Conservation (phyloP, 768 basidiomycete genomes). For the Hydnum rufescens region DNA sequence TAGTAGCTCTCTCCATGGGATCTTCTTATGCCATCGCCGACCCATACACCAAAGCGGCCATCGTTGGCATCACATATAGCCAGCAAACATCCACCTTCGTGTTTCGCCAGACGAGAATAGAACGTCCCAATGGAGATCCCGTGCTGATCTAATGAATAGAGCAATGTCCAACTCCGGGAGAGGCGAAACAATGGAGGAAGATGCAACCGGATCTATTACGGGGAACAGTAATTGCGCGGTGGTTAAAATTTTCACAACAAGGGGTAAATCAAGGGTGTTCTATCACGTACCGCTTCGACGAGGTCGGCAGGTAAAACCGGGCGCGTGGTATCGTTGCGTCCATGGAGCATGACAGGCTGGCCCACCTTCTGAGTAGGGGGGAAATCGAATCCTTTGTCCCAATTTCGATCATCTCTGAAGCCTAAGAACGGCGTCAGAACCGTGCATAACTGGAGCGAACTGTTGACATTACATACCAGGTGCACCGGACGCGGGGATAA, state of each 20-base stretch:
- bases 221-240: constrained; percentile 2
- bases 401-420: constrained; percentile 39
- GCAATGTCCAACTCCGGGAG: constrained; percentile 48
- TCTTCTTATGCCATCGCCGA: constrained; percentile 40
- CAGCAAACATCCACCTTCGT: constrained; percentile 33
- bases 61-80: constrained; percentile 44
- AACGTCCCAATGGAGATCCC: constrained; percentile 84
- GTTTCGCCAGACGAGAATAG: constrained; percentile 26
- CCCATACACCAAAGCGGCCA: constrained; percentile 60
- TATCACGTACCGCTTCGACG: constrained; percentile 36
- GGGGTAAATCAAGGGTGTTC: constrained; percentile 2
- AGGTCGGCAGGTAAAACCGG: constrained; percentile 32
- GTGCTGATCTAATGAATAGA: constrained; percentile 88
- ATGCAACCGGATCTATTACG: constrained; percentile 39
- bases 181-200: constrained; percentile 60
- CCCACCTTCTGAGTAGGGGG: constrained; percentile 19
- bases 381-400: constrained; percentile 41
- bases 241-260: background rate
- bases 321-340: constrained; percentile 34
- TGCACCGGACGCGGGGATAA: constrained; percentile 38
- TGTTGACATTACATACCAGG: constrained; percentile 24
- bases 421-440: constrained; percentile 14
- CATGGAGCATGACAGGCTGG: constrained; percentile 28
- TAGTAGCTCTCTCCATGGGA: constrained; percentile 48
- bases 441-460: background rate